phyloP scores from a whole-genome alignment of 805 yeast genomes.

The Zygoascus flipseniorum region DNA sequence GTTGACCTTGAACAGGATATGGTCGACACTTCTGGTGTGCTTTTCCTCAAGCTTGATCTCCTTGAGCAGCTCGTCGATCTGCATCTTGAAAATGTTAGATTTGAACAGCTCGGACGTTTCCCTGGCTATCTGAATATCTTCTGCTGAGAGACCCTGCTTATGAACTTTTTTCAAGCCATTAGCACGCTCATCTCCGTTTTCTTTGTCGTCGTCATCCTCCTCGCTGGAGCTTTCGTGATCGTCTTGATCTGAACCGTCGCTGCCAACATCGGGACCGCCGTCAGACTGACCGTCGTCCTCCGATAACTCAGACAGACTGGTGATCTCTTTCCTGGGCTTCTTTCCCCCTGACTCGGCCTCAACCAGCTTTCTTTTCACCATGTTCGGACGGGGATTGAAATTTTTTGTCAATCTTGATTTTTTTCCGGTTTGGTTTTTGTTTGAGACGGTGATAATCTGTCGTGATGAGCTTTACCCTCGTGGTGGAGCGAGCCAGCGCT shows the following conservation, averaged over 20 bases:
- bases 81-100: constrained; percentile 89
- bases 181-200: constrained; percentile 9
- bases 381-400: neutral
- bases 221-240: constrained; percentile 5
- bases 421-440: neutral
- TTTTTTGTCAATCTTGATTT: neutral
- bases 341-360: neutral
- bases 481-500: neutral
- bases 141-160: constrained; percentile 37
- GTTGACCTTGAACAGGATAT: constrained; percentile 64
- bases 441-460: neutral
- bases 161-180: neutral
- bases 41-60: constrained; percentile 71
- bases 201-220: constrained; percentile 7
- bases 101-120: constrained; percentile 93
- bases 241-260: neutral
- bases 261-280: constrained; percentile 7
- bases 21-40: constrained; percentile 58
- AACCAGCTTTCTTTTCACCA: neutral
- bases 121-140: constrained; percentile 83
- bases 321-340: constrained; percentile 1
- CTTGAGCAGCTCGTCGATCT: constrained; percentile 81
- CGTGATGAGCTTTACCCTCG: constrained; percentile 1
- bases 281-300: constrained; percentile 5
- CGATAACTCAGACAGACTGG: constrained; percentile 9